A percentile compares a stretch with the other conserved stretches of the same genome.
phyloP scores from a whole-genome alignment of 106 monocot genomes.

The Platanthera zijinensis region DNA sequence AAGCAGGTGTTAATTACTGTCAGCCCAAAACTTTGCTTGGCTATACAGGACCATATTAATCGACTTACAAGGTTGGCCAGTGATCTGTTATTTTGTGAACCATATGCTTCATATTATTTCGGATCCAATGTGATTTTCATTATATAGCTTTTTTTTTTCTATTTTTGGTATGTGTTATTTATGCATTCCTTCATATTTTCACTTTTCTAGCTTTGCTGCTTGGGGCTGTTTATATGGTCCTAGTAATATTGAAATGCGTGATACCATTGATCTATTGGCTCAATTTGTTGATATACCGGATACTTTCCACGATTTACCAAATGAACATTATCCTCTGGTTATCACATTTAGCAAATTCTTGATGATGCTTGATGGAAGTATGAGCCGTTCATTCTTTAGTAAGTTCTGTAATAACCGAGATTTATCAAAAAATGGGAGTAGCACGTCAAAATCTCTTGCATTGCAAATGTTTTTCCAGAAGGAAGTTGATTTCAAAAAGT shows the following conservation, averaged over 20 bases:
- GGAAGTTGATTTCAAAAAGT: constrained; percentile 50
- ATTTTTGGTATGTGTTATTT: background rate
- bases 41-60: constrained; percentile 20
- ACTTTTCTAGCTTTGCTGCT: background rate
- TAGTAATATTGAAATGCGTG: constrained; percentile 28
- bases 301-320: constrained; percentile 23
- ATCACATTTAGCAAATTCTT: constrained; percentile 57
- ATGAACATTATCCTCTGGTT: constrained; percentile 37
- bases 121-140: too few relatives aligned
- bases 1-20: constrained; percentile 40
- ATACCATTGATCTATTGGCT: constrained; percentile 19
- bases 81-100: too few relatives aligned
- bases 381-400: constrained; percentile 41
- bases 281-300: constrained; percentile 48
- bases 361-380: constrained; percentile 67
- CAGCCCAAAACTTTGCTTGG: constrained; percentile 34
- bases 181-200: background rate
- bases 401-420: constrained; percentile 24
- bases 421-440: constrained; percentile 3
- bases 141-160: background rate
- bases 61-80: constrained; percentile 25
- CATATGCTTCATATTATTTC: too few relatives aligned
- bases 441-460: constrained; percentile 22
- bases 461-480: constrained; percentile 33
- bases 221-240: background rate